Conservation (phyloP, 805 yeast species). For the Yamadazyma ubonensis region DNA sequence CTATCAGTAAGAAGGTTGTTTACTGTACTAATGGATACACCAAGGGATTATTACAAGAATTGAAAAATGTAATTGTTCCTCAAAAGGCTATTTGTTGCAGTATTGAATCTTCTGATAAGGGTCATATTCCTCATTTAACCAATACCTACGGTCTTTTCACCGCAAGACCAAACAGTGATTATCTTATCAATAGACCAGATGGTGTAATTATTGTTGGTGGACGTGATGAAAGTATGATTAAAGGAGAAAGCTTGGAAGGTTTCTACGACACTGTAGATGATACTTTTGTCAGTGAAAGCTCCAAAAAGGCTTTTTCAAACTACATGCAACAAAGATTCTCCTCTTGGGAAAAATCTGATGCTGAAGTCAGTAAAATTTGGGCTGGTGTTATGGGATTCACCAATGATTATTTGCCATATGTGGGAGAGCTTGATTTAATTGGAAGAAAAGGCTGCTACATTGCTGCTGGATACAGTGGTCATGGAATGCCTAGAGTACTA, state of each 20-base stretch:
- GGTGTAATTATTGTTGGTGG: slow-evolving; percentile 39
- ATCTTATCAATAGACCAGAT: slow-evolving; percentile 39
- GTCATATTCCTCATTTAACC: slow-evolving; percentile 31
- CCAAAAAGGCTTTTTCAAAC: slow-evolving; percentile 20
- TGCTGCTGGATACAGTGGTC: slow-evolving; percentile 51
- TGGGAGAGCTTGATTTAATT: slow-evolving; percentile 34
- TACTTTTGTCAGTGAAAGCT: slow-evolving; percentile 22
- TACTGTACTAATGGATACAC: slow-evolving; percentile 14
- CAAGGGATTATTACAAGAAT: slow-evolving; percentile 22
- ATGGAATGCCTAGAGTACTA: slow-evolving; percentile 51
- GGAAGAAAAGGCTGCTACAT: slow-evolving; percentile 30
- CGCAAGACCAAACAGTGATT: slow-evolving; percentile 21
- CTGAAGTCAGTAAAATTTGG: slow-evolving; percentile 34
- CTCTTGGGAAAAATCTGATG: slow-evolving; percentile 29
- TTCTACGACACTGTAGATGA: slow-evolving; percentile 36
- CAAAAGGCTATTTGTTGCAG: slow-evolving; percentile 32
- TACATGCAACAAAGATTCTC: slow-evolving; percentile 31
- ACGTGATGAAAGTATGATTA: slow-evolving; percentile 16
- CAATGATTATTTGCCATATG: slow-evolving; percentile 40
- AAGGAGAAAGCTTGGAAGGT: slow-evolving; percentile 5
- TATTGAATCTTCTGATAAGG: slow-evolving; percentile 22
- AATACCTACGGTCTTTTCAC: slow-evolving; percentile 30
- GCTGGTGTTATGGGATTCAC: slow-evolving; percentile 50
- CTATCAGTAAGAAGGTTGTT: slow-evolving; percentile 8
- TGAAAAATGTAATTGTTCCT: slow-evolving; percentile 30